Evolutionary conservation across 1,284 basidiomycete species (phyloP), one percentile per base, ranked within the genome.

Genomic region (Coniophora puteana): DNA sequence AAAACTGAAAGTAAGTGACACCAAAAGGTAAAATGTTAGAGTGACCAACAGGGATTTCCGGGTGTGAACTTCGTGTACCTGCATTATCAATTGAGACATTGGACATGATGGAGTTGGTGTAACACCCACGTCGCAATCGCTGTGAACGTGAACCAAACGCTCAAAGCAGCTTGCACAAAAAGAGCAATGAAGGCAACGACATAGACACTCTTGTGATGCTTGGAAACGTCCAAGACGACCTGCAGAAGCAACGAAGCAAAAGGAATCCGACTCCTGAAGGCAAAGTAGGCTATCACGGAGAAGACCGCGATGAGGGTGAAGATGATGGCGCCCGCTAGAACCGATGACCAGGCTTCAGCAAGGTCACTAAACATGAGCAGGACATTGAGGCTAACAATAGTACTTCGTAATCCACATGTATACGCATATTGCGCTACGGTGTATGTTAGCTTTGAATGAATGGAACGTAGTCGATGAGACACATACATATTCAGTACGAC

Each of bases 321-420:
- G 41, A 89, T 78, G 51, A 90, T 84, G 2, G 86, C 85, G 7
- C 80, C 84, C 18, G 81, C 80, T 84, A 46, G 12, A 36, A 25
- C 20, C 7, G n/a, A 40, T 12, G 16, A 23, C 35, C 25, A 22
- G 31, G 44, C 14, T 28, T 40, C 26, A 52, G 43, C 45, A 52
- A 58, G 50, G 5, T 25, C 11, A 36, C 23, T 21, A 37, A 12
- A 30, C 18, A 18, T 13, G 11, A 24, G 14, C 13, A 28, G 38
- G 22, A 24, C 16, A 23, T 12, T 16, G 45, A 49, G 27, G 72
- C 83, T 56, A 51, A 88, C 81, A 84, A 52, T 78, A 86, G 53
- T 83, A 86, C 55, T 76, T 79, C 18, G 80, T 83, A 48, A 83
- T 74, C 80, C 87, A 92, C 55, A 89, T 89, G 61, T 90, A 88